Base-by-base conservation (phyloP, 1,139 yeast genomes). In the Zygoascus sp. region DNA sequence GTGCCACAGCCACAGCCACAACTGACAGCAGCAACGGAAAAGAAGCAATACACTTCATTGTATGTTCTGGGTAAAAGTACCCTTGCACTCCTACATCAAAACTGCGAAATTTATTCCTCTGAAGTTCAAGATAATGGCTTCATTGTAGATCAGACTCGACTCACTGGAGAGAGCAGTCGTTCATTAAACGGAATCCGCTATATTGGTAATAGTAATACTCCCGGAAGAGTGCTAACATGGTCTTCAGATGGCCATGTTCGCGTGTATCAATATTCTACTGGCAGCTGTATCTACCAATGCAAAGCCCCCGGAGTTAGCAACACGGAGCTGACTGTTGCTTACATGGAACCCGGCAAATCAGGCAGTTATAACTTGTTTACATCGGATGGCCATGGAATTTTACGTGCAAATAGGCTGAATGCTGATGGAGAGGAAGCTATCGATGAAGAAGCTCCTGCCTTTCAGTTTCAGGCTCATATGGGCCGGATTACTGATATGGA, bases 381-480 rank as follows among this genome's bases (percentile, higher is more conserved):
- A 15, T 36, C 32, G 11, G 43, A 40, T 30, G 27, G 43, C 11
- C 25, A 40, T 15, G 43, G 43, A n/a, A 17, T 17, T 6, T 15
- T 40, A 20, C 34, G 37, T 13, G 17, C 32, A 15, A 22, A 16
- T 30, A 28, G 20, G 10, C 25, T n/a, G 25, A n/a, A 35, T 10
- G 27, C 13, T 10, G 11, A 5, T n/a, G 39, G 25, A 8, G 25
- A 30, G 7, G 7, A 32, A 7, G 21, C 17, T 21, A 22, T 28
- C 19, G 23, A 23, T 5, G 13, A 38, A 3, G n/a, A 35, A 7
- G 8, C 28, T 13, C 40, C 43, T 11, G 42, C 53, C 11, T 36
- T 46, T 22, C 47, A 50, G 23, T 57, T 58, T 32, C 52, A 58
- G 19, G 65, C 66, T 1, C 66, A 62, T 46, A 58, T 59, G 2